Evolutionary conservation across 176 grass and related monocot genomes (phyloP).

Genomic region (Oryza longistaminata): DNA sequence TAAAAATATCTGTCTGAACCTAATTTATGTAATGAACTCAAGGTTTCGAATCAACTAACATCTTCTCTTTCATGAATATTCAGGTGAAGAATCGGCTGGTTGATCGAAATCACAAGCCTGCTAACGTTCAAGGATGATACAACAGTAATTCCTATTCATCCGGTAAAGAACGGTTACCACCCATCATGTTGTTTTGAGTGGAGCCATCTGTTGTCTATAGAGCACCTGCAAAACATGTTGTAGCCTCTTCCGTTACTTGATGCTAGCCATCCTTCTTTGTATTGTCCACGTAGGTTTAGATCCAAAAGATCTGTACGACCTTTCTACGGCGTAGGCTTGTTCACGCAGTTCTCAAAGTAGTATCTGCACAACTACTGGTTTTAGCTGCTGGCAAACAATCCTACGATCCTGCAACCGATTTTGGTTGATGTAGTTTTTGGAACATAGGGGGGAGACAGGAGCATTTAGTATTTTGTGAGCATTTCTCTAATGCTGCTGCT

Average conservation of each 20-base stretch:
- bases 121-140: slow-evolving; percentile 22
- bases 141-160: background rate
- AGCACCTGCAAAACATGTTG: slow-evolving; percentile 6
- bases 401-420: slow-evolving; percentile 25
- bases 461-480: background rate
- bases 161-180: background rate
- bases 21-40: background rate
- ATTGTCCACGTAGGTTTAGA: slow-evolving; percentile 2
- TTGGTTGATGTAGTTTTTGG: slow-evolving; percentile 36
- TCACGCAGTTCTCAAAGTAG: background rate
- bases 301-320: slow-evolving; percentile 30
- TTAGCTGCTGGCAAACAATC: slow-evolving; percentile 29
- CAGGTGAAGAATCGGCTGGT: slow-evolving; percentile 45
- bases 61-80: slow-evolving; percentile 19
- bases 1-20: background rate
- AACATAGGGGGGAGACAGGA: background rate
- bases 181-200: slow-evolving; percentile 27
- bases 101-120: slow-evolving; percentile 23
- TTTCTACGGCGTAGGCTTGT: slow-evolving; percentile 20
- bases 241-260: slow-evolving; percentile 10
- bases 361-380: background rate
- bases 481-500: background rate
- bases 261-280: background rate
- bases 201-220: slow-evolving; percentile 22
- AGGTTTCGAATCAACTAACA: slow-evolving; percentile 38